Base-by-base conservation (phyloP, 345 rosid species). In the Dipteronia sinensis region DNA sequence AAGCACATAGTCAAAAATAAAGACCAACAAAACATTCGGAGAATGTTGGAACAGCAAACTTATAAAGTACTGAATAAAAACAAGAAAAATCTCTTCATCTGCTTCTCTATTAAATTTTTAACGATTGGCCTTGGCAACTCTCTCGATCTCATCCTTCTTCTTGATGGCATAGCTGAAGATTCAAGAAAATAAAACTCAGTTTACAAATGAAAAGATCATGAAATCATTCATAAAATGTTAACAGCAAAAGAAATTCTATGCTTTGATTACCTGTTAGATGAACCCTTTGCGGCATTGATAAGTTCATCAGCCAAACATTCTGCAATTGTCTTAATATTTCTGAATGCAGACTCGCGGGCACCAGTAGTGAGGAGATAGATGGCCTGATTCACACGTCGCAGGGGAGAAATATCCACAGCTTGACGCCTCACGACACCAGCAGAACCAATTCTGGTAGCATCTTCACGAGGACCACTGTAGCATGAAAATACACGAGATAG, bases 71-170 rank as follows among this genome's bases (percentile, higher is more conserved):
- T 62, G 25, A 23, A 7, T 11, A 51, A 71, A 29, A 66, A 47
- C 15, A 67, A 42, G 51, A 77, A 67, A 76, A 67, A 76, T 69
- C 11, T 80, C 59, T 49, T 59, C 51, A 12, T 40, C 63, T 44
- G 27, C 55, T 23, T 68, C 49, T 13, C 34, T 46, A 51, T 15
- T 67, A 77, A 20, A 13, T n/a, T 79, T 82, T 92, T 76, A 95
- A 88, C 99, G 99, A 67, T 95, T 95, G 38, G 98, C 99, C 89
- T 95, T 95, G 0, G 99, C 99, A 84, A 95, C 99, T 88, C 99
- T 89, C 78, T 95, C 99, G 23, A 95, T 90, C 83, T 93, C 99
- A 75, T 95, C 98, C 78, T 95, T 95, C 88, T 95, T 95, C 91
- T 95, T 95, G 69, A 95, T 95, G 19, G 99, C 99, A 79, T 95